Conservation (phyloP, 1,139 yeast genomes). For the Saccharomyces hybrid region DNA sequence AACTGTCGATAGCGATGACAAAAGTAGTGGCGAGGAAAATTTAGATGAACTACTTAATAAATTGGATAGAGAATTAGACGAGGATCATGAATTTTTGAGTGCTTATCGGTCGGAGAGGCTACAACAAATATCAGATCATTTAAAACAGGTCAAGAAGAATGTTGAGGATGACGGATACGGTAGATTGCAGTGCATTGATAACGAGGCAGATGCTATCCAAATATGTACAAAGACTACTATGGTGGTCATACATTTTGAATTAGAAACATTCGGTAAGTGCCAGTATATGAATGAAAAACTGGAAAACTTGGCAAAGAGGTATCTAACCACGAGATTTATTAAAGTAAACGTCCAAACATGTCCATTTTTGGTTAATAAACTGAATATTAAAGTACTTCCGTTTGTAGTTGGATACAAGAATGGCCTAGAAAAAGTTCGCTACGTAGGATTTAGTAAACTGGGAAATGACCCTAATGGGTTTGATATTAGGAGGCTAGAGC, state of each 20-base stretch:
- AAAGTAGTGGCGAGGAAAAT: conserved; percentile 34
- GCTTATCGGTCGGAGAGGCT: conserved; percentile 68
- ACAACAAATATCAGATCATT: conserved; percentile 45
- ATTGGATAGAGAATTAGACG: conserved; percentile 60
- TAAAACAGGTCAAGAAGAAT: conserved; percentile 35
- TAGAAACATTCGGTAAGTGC: conserved; percentile 55
- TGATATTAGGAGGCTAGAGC: conserved; percentile 41
- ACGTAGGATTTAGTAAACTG: conserved; percentile 62
- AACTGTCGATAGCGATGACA: conserved; percentile 11
- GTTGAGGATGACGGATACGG: conserved; percentile 38
- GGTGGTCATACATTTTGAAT: conserved; percentile 59
- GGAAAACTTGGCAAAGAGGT: conserved; percentile 44
- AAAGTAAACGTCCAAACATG: conserved; percentile 57
- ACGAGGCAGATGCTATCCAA: conserved; percentile 52
- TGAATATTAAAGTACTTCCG: conserved; percentile 61
- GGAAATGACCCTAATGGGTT: conserved; percentile 36
- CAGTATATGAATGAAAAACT: conserved; percentile 47
- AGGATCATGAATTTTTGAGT: conserved; percentile 43
- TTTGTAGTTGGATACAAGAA: conserved; percentile 54
- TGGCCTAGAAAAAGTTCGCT: conserved; percentile 50
- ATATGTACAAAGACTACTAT: conserved; percentile 36
- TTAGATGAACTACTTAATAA: conserved; percentile 46
- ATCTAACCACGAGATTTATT: conserved; percentile 47
- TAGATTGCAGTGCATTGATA: conserved; percentile 33
- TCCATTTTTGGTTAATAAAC: conserved; percentile 60